Percentiles rank a stretch among this genome's conserved stretches.
These are phyloP conservation scores for Coniella lustricola DNA, from an alignment of 2,329 filamentous ascomycete genomes.

Conservation along the genomic window DNA sequence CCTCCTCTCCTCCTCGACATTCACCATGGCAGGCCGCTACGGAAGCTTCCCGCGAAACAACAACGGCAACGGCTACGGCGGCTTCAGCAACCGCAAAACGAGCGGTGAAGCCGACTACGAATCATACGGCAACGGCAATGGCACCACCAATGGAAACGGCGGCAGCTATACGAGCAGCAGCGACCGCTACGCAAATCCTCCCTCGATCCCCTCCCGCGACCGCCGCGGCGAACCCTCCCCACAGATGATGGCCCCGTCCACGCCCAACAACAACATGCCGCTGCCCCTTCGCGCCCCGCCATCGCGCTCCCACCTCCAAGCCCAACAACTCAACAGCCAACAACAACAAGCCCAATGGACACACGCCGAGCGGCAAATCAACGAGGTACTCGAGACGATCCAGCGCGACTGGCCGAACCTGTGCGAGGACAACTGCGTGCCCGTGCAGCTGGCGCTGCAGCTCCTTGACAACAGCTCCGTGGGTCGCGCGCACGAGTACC, in stretches of 20 bases:
- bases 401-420: constrained; percentile 87
- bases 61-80: constrained; percentile 38
- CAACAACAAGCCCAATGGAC: constrained; percentile 27
- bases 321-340: constrained; percentile 17
- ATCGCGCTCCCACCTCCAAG: constrained; percentile 26
- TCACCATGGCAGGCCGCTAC: constrained; percentile 46
- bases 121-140: constrained; percentile 37
- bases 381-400: constrained; percentile 70
- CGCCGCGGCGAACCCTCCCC: no score
- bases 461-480: constrained; percentile 91
- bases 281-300: constrained; percentile 25
- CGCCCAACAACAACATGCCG: constrained; percentile 17
- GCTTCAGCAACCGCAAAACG: constrained; percentile 27
- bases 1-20: constrained; percentile 4
- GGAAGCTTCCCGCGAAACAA: constrained; percentile 31
- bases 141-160: no score
- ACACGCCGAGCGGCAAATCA: constrained; percentile 49
- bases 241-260: constrained; percentile 23
- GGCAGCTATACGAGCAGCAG: no score
- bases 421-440: constrained; percentile 80
- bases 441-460: constrained; percentile 90
- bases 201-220: constrained; percentile 26
- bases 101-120: constrained; percentile 36
- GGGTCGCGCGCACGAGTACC: constrained; percentile 81
- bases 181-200: constrained; percentile 33